phyloP scores from a whole-genome alignment of 2,329 filamentous ascomycete species.

The Fusarium drepaniforme region DNA sequence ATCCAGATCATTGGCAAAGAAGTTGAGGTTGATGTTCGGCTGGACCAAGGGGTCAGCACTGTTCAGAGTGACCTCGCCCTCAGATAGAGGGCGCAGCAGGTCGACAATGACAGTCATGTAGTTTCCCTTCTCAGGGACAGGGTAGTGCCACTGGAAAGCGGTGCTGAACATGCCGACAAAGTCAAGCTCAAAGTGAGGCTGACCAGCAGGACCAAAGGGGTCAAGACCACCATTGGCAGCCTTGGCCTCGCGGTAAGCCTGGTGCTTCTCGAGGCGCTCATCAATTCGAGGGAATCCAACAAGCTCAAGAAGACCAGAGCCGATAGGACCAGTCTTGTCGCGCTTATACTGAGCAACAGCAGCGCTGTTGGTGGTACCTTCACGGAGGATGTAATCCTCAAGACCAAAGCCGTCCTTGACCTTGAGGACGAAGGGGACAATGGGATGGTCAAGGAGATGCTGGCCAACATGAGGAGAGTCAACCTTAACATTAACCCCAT shows the following conservation, averaged over 20 bases:
- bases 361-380: conserved; percentile 49
- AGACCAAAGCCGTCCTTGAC: conserved; percentile 56
- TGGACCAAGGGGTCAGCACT: conserved; percentile 68
- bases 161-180: conserved; percentile 69
- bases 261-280: conserved; percentile 60
- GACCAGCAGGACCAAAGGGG: conserved; percentile 67
- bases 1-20: conserved; percentile 65
- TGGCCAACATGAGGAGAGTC: conserved; percentile 73
- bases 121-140: conserved; percentile 55
- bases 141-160: conserved; percentile 63
- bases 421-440: conserved; percentile 11
- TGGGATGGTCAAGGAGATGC: conserved; percentile 70
- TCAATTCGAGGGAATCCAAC: conserved; percentile 70
- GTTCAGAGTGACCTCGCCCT: conserved; percentile 67
- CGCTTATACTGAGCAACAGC: conserved; percentile 41
- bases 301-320: conserved; percentile 60
- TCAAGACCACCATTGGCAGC: conserved; percentile 60
- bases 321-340: conserved; percentile 53
- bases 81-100: conserved; percentile 56
- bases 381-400: conserved; percentile 56
- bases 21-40: conserved; percentile 72
- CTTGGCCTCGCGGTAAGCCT: conserved; percentile 59
- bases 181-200: conserved; percentile 73
- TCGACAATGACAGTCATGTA: conserved; percentile 69
- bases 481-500: conserved; percentile 64